A percentile compares a stretch with the other conserved stretches of the same genome.
Evolutionary conservation across 2,329 filamentous ascomycete genomes (phyloP).

Genomic region (Cordyceps cateniannulata): DNA sequence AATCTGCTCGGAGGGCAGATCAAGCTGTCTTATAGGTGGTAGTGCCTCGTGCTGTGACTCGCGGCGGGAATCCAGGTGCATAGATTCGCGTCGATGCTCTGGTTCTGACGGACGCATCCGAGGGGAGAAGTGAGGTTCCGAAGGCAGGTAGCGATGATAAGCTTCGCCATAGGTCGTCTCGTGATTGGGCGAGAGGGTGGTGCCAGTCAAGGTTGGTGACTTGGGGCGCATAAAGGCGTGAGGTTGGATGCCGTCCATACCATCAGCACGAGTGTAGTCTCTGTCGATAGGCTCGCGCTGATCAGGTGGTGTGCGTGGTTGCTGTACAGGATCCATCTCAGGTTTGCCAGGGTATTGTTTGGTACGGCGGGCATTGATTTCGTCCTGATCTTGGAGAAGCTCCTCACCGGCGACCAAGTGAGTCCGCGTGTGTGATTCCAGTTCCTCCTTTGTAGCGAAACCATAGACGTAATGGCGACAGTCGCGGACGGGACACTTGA

Average conservation of each 20-base stretch:
- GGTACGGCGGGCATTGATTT: constrained; percentile 29
- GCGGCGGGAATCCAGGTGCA: background rate
- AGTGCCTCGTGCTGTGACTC: constrained; percentile 2
- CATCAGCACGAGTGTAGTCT: background rate
- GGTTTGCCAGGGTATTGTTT: constrained; percentile 8
- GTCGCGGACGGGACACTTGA: constrained; percentile 49
- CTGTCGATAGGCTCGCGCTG: constrained; percentile 1
- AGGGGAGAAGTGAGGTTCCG: background rate
- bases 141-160: background rate
- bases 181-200: constrained; percentile 7
- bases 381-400: constrained; percentile 28
- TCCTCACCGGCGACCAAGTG: constrained; percentile 31
- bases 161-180: constrained; percentile 1
- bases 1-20: constrained; percentile 5
- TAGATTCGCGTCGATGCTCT: background rate
- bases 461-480: constrained; percentile 55
- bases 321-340: constrained; percentile 5
- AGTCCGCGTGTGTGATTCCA: constrained; percentile 43
- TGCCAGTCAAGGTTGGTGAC: constrained; percentile 6
- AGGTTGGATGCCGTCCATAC: background rate
- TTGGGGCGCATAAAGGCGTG: constrained; percentile 6
- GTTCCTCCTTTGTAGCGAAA: constrained; percentile 43
- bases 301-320: constrained; percentile 7
- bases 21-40: constrained; percentile 6
- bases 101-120: background rate